Conservation (phyloP, 2,329 filamentous ascomycete species). For the Metarhizium guizhouense region DNA sequence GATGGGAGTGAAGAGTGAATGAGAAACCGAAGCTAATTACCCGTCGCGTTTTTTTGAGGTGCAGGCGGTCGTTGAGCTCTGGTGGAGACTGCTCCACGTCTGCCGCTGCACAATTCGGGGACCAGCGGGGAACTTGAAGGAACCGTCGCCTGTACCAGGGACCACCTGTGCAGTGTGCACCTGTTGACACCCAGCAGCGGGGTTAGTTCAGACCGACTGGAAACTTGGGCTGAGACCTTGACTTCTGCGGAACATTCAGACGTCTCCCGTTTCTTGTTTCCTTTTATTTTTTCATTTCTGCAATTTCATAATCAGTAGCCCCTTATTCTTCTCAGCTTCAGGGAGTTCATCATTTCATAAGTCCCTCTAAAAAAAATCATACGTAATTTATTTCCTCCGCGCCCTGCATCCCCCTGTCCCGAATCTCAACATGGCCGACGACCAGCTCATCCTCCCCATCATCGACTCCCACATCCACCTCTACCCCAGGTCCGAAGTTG, state of each 20-base stretch:
- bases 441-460: constrained; percentile 44
- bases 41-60: neutral
- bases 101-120: no score
- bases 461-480: constrained; percentile 92
- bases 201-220: neutral
- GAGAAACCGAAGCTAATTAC: neutral
- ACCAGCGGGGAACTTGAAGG: neutral
- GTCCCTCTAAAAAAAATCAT: neutral
- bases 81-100: no score
- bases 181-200: neutral
- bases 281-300: neutral
- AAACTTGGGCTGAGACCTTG: neutral
- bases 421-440: constrained; percentile 24
- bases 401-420: neutral
- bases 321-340: neutral
- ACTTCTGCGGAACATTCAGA: neutral
- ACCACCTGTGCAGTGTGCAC: neutral
- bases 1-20: neutral
- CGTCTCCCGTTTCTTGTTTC: neutral
- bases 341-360: neutral
- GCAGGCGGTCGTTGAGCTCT: neutral
- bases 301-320: neutral
- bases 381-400: neutral
- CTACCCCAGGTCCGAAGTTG: constrained; percentile 60
- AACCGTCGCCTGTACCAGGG: neutral